Evolutionary conservation across 768 basidiomycete genomes (phyloP), one percentile per base, ranked within the genome.

Genomic region (Naganishia randhawae): DNA sequence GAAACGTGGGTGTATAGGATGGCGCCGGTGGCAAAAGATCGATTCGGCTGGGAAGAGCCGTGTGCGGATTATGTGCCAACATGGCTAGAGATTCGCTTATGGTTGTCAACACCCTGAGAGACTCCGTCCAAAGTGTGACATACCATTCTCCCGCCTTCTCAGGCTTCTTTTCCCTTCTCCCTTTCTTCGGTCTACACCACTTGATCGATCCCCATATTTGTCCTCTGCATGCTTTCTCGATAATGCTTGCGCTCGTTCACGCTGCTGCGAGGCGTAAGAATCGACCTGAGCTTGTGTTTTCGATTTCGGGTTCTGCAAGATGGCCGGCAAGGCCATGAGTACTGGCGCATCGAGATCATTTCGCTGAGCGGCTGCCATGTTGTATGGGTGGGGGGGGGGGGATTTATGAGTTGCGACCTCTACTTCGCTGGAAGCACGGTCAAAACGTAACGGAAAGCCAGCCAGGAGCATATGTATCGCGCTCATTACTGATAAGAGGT

Each of bases 71-170:
- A 8, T 71, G 71, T 7, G 70, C 63, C 65, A 78, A 73, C 14
- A 73, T 48, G 2, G 78, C 78, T 64, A 63, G 16, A 54, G 32
- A 11, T 10, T 45, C 31, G 54, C 37, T 1, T 14, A 63, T 41
- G 17, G 42, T 29, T 32, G 48, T n/a, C 13, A 65, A 25, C n/a
- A n/a, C 14, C 3, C 19, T 55, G 50, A 63, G 19, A 55, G 33
- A 39, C 5, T 29, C 63, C 11, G 11, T 11, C 51, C 11, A 35
- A 54, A 48, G 19, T 22, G 45, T 6, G 4, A 71, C 78, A 55
- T 14, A 79, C 78, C 78, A 74, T 80, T 80, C 63, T 80, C 78
- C 35, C 66, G 64, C 42, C 78, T 33, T 42, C 78, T 67, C 27
- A 75, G 54, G 11, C 76, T 70, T 29, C 77, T 57, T 66, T 78